Base-by-base conservation (phyloP, 2,329 filamentous ascomycete genomes). In the Fusarium sp. region DNA sequence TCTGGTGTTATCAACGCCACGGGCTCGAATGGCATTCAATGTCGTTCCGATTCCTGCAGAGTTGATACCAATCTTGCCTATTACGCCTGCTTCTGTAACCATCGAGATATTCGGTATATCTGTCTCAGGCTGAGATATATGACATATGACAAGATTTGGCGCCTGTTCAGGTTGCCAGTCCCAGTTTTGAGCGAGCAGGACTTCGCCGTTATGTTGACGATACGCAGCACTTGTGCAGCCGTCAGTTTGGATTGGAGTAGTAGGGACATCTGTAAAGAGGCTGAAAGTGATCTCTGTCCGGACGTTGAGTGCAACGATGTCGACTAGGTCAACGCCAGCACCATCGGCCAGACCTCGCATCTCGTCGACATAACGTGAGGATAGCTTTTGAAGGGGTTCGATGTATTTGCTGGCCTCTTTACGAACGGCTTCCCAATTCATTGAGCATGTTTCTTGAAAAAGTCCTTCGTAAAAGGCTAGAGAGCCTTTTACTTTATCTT, bases 21-120 rank as follows among this genome's bases (percentile, higher is more conserved):
- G 80, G 5, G 86, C 86, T 38, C 83, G 82, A 62, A 91, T 88
- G 1, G 88, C 89, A 63, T 91, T 91, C 10, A 91, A 79, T 42
- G 84, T 85, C 1, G 85, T 84, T 0, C 87, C 88, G 0, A 91
- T 86, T 1, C 88, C 87, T 0, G 75, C 72, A 16, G 78, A 79
- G 71, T 91, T 91, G 68, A 91, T 80, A 0, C 89, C 89, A 23
- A 91, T 90, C 75, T 91, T 91, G 15, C 88, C 88, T 34, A 91
- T 83, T 23, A 89, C 83, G 15, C 88, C 87, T 0, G 83, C 82
- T 51, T 89, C 88, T 0, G 87, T 89, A 23, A 89, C 79, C 79
- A 86, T 87, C 16, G 83, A 76, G 58, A 89, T 83, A 2, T 78
- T 78, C 0, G 86, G 85, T 30, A 83, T 16, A 5, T 53, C 59